Percentiles rank a stretch among this genome's conserved stretches.
These are phyloP conservation scores for Auricularia auricula-judae DNA, from an alignment of 768 basidiomycete species.

Conservation along the genomic window DNA sequence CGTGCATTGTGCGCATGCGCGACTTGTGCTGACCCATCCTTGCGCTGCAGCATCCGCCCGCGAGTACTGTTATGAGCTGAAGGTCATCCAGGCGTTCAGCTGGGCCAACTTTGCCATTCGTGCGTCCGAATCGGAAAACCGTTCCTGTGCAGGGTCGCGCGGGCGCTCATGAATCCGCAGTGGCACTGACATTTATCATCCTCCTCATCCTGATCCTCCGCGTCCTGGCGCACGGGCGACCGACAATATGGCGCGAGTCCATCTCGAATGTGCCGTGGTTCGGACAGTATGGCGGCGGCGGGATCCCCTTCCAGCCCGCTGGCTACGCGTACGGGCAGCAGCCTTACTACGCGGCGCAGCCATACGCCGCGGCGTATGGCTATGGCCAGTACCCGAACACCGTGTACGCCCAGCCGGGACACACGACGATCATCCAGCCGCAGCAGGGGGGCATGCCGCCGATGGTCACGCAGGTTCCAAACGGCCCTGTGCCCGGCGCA, in stretches of 20 bases:
- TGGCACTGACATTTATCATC: constrained; percentile 40
- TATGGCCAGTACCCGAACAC: constrained; percentile 23
- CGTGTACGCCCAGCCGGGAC: constrained; percentile 43
- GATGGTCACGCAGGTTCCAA: constrained; percentile 49
- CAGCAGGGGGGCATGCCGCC: constrained; percentile 48
- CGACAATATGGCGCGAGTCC: constrained; percentile 47
- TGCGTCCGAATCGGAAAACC: constrained; percentile 15
- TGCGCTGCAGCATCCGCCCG: constrained; percentile 35
- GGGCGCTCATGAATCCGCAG: constrained; percentile 15
- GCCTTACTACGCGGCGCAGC: constrained; percentile 1
- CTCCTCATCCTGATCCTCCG: constrained; percentile 45
- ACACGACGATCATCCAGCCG: constrained; percentile 60
- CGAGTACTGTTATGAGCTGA: constrained; percentile 68
- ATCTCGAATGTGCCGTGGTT: constrained; percentile 65
- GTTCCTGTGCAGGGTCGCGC: constrained; percentile 4
- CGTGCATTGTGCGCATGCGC: constrained; percentile 12
- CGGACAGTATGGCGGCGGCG: constrained; percentile 47
- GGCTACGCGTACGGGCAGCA: neutral
- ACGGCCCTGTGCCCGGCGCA: no score
- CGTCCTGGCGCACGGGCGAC: constrained; percentile 43
- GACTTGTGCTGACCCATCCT: no score
- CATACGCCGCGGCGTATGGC: neutral
- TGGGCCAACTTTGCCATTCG: constrained; percentile 57
- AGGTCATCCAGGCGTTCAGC: constrained; percentile 65
- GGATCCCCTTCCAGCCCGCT: neutral